Evolutionary conservation across 768 basidiomycete genomes (phyloP), one percentile per base, ranked within the genome.

Genomic region (Auricularia auricula-judae): DNA sequence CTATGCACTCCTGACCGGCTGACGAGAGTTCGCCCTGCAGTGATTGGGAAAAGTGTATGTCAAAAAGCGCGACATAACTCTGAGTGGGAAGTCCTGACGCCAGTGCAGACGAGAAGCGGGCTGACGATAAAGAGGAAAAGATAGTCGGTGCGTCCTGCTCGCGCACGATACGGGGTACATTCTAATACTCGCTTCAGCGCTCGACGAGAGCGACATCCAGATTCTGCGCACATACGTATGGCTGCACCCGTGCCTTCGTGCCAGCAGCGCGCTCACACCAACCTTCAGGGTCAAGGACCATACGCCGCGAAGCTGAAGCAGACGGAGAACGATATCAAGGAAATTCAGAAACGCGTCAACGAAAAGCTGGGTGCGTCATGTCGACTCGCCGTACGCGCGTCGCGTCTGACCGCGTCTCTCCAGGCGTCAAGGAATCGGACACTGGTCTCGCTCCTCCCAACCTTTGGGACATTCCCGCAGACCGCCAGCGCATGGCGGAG

Each of bases 161-260:
- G 29, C 61, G 29, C 12, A 35, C 2, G 36, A 21, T 63, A 35
- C 4, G 3, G 18, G 65, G 29, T 3, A 3, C 23, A 62, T 10
- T 42, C 29, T 39, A 11, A 68, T 71, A 34, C 3, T 35, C 35
- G 43, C 2, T 62, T 3, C 66, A 97, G 96, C 89, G 62, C 86
- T 99, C 67, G 97, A 98, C 72, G 96, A 98, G 71, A 93, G 92
- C 68, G 97, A 98, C 74, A 99, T 99, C 62, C 96, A 98, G 75
- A 97, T 99, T 69, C 85, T 99, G 67, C 97, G 98, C 80, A 99
- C 96, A 66, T 98, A 98, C 76, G 96, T 93, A 75, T 66, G 86
- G 71, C 43, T 69, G 34, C 3, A 5, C 35, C 53, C 29, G 23
- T 36, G 35, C 42, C 3, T 18, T 23, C 34, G 21, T 34, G 16